Conservation (phyloP, 768 basidiomycete genomes). For the Pulveroboletus sp. region DNA sequence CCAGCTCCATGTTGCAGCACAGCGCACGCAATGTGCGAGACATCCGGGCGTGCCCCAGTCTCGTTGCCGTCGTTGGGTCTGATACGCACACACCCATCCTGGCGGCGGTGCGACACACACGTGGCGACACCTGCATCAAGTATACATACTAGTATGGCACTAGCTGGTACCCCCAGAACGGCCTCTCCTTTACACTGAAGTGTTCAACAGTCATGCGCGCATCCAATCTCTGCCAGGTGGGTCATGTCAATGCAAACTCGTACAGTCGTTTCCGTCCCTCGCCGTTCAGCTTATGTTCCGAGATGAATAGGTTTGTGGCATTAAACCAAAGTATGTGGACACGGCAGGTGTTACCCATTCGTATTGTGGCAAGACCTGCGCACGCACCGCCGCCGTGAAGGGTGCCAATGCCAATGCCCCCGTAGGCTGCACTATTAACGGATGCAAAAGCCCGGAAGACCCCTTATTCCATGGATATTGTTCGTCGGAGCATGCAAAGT, state of each 20-base stretch:
- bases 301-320: constrained; percentile 46
- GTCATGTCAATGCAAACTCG: constrained; percentile 6
- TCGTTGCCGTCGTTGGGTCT: constrained; percentile 7
- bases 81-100: constrained; percentile 6
- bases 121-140: constrained; percentile 14
- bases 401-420: constrained; percentile 33
- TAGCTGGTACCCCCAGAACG: not conserved
- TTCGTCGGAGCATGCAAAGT: constrained; percentile 57
- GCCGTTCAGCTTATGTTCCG: constrained; percentile 9
- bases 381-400: constrained; percentile 34
- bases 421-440: constrained; percentile 43
- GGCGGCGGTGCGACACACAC: constrained; percentile 21
- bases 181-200: constrained; percentile 1
- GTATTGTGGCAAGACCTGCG: constrained; percentile 60
- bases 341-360: constrained; percentile 50
- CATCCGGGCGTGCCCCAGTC: constrained; percentile 7
- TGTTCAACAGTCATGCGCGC: constrained; percentile 11
- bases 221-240: constrained; percentile 27
- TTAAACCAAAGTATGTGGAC: constrained; percentile 60
- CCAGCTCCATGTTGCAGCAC: constrained; percentile 17
- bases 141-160: constrained; percentile 23
- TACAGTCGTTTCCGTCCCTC: constrained; percentile 10
- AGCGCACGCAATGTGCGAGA: constrained; percentile 14
- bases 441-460: constrained; percentile 49
- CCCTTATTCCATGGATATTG: constrained; percentile 51